Base-by-base conservation (phyloP, 108 stramenopile genomes). In the Cyclotella atomus region DNA sequence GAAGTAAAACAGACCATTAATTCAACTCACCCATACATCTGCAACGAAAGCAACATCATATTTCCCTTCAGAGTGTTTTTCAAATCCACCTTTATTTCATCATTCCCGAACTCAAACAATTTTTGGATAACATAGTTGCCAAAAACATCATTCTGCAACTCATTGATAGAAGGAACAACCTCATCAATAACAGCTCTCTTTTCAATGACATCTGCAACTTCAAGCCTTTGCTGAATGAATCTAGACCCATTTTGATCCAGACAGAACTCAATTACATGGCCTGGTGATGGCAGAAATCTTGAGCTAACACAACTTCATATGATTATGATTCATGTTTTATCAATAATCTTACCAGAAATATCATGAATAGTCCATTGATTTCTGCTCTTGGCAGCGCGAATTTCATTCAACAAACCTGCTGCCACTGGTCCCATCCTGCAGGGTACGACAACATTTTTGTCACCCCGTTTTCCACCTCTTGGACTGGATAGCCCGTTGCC, bases 241-340 rank as follows among this genome's bases (percentile, higher is more conserved):
- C 98, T 89, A 14, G 97, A 97, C 15, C 98, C 98, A 80, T 99
- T 97, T 76, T 99, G 98, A 79, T 99, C 98, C 24, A 96, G 95
- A 71, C 97, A 98, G 76, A 96, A 95, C 67, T 92, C 92, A 20
- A 94, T 87, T 12, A 97, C 85, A 63, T 92, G 90, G 0, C 90
- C 90, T 46, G 8, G 9, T 69, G 61, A 67, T 32, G 0, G 20
- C 16, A 72, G 29, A 23, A 5, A 43, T 24, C 21, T 0, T 1
- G 53, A 53, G 21, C 49, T 17, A n/a, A 3, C 1, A 36, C 24
- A 3, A 56, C 10, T 46, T 27, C 52, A 53, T 53, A 10, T 23
- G 52, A 23, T 24, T 2, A 57, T 32, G 30, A 57, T 57, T 2
- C 28, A 29, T 12, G 12, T 6, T 15, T 17, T 5, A 49, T 2